Base-by-base conservation (phyloP, 75 land plant genomes). In the Azolla pinnata region DNA sequence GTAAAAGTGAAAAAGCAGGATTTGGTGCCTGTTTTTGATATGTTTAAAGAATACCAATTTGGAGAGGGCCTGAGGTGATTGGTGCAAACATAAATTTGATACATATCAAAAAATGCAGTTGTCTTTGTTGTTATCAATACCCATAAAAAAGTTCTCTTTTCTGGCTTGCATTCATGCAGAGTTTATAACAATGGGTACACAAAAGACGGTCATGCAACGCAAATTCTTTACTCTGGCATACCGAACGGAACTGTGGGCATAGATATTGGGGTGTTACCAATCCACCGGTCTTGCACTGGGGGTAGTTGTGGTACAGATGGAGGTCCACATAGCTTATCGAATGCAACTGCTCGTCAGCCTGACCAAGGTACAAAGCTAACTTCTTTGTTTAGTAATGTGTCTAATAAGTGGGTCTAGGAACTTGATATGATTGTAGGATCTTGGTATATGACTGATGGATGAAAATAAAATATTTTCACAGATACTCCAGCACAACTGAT, bases 21-120 rank as follows among this genome's bases (percentile, higher is more conserved):
- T 70, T 57, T 92, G n/a, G 69, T 83, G 29, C 97, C 97, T 44
- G 88, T 77, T 21, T 76, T 74, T 67, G 82, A 84, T 34, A 71
- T 72, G 73, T 67, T 80, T 30, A 80, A 82, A 56, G 35, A n/a
- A 7, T 19, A 19, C 21, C 42, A 57, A 17, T 57, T 29, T 57
- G 59, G 59, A 32, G 42, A 57, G 21, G 18, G 31, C 24, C 17
- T 33, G 7, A 35, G 35, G 42, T 33, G 3, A n/a, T n/a, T n/a
- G n/a, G n/a, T n/a, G n/a, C n/a, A n/a, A n/a, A n/a, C n/a, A n/a
- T n/a, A n/a, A n/a, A n/a, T n/a, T n/a, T n/a, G n/a, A n/a, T n/a
- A n/a, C n/a, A n/a, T n/a, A n/a, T n/a, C n/a, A n/a, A n/a, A n/a
- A n/a, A n/a, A n/a, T n/a, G n/a, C n/a, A n/a, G 48, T 44, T 14